phyloP scores from a whole-genome alignment of 169 alveolate genomes.

The Plasmodium cynomolgi region DNA sequence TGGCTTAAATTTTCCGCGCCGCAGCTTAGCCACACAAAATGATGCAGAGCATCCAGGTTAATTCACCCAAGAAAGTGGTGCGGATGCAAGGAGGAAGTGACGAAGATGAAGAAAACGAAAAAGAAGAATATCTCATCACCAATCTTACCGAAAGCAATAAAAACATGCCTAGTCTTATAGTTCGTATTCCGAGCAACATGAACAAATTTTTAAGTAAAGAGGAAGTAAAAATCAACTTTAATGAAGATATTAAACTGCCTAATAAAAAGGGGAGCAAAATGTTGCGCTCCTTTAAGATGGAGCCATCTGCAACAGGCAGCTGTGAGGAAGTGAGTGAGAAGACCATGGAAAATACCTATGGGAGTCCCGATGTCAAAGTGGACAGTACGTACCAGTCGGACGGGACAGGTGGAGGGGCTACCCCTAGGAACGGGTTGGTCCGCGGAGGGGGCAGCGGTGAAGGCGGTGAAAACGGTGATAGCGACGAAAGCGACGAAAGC shows the following conservation, averaged over 20 bases:
- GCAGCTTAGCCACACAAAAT: background rate
- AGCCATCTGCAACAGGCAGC: background rate
- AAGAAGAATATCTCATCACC: constrained; percentile 60
- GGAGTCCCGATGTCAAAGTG: background rate
- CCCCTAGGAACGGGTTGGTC: background rate
- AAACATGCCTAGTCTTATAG: constrained; percentile 60
- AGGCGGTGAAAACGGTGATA: background rate
- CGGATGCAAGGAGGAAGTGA: background rate
- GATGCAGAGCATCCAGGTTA: constrained; percentile 52
- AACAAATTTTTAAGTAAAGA: constrained; percentile 70
- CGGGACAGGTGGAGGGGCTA: background rate
- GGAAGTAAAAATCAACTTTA: constrained; percentile 17
- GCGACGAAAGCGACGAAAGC: background rate
- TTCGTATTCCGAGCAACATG: constrained; percentile 40
- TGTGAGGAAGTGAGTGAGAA: background rate
- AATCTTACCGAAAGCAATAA: constrained; percentile 26
- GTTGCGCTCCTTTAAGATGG: constrained; percentile 57
- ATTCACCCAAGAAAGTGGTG: constrained; percentile 39
- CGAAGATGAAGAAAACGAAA: constrained; percentile 26
- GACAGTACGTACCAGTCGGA: constrained; percentile 50
- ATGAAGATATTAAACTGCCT: constrained; percentile 36
- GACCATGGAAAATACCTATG: constrained; percentile 5
- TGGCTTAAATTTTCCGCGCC: background rate
- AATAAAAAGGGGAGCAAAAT: constrained; percentile 16
- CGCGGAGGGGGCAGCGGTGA: background rate